Percentiles rank a stretch among this genome's conserved stretches.
Conservation (phyloP, 257 asterid species). For the Scutellaria minor region DNA sequence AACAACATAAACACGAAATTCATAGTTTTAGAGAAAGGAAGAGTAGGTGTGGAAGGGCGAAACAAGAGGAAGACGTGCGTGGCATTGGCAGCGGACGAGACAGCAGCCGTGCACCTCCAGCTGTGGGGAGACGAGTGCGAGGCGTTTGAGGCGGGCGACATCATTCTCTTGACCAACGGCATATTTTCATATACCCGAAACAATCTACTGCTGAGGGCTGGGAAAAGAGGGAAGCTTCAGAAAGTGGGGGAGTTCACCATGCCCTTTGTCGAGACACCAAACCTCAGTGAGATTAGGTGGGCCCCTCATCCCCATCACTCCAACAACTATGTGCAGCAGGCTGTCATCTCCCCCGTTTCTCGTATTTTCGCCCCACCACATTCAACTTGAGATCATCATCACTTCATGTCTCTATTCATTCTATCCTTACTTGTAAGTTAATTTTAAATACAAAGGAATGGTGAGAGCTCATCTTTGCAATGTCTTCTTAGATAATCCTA, state of each 20-base stretch:
- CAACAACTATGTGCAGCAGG: conserved; percentile 49
- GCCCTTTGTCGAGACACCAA: conserved; percentile 75
- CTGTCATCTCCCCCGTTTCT: conserved; percentile 54
- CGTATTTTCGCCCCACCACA: conserved; percentile 43
- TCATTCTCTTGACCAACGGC: conserved; percentile 55
- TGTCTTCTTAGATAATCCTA: no score
- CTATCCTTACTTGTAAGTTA: no score
- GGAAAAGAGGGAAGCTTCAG: conserved; percentile 64
- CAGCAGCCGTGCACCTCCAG: conserved; percentile 86
- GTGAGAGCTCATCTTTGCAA: no score
- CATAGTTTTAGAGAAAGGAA: conserved; percentile 72
- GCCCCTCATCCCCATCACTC: conserved; percentile 46
- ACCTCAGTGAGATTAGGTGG: conserved; percentile 72
- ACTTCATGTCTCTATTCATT: no score
- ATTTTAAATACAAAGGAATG: no score
- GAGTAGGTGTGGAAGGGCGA: conserved; percentile 46
- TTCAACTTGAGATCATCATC: no score
- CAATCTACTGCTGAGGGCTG: conserved; percentile 64
- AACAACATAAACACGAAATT: conserved; percentile 60
- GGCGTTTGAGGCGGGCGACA: conserved; percentile 64
- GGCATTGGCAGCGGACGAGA: conserved; percentile 79
- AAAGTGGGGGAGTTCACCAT: conserved; percentile 71
- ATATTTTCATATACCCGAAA: conserved; percentile 67
- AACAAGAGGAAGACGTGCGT: conserved; percentile 52
- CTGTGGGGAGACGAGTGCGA: conserved; percentile 81